phyloP scores from a whole-genome alignment of 805 yeast species.

The Starmerella lactis-condensi region DNA sequence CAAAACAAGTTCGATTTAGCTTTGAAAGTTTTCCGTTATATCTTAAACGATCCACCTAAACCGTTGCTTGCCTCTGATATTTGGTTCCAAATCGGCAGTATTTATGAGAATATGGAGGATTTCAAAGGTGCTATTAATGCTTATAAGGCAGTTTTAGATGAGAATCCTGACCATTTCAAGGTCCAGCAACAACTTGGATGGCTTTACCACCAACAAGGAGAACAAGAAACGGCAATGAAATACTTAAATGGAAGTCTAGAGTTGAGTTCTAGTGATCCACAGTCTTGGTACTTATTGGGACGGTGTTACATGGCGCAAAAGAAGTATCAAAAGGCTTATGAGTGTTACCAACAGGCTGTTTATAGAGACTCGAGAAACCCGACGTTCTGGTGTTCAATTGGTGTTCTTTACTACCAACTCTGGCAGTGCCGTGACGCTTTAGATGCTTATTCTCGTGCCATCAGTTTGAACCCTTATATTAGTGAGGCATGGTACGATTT shows the following conservation, averaged over 20 bases:
- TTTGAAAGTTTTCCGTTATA: conserved; percentile 85
- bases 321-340: conserved; percentile 90
- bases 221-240: conserved; percentile 62
- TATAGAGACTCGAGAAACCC: conserved; percentile 93
- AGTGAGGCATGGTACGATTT: conserved; percentile 97
- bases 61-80: conserved; percentile 93
- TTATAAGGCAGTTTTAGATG: conserved; percentile 75
- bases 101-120: conserved; percentile 81
- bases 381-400: conserved; percentile 91
- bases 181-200: conserved; percentile 93
- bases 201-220: conserved; percentile 57
- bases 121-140: conserved; percentile 87
- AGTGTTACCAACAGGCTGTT: conserved; percentile 96
- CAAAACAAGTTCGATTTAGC: conserved; percentile 76
- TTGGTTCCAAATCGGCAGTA: conserved; percentile 97
- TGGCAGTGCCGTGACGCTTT: conserved; percentile 91
- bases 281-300: conserved; percentile 92
- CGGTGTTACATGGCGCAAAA: conserved; percentile 92
- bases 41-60: conserved; percentile 75
- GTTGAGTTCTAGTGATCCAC: conserved; percentile 78
- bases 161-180: conserved; percentile 86
- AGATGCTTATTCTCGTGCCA: conserved; percentile 94
- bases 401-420: conserved; percentile 90
- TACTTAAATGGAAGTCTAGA: conserved; percentile 75
- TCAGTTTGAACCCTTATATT: conserved; percentile 83